These are phyloP conservation scores for Hymenoscyphus occultus DNA, from an alignment of 2,329 filamentous ascomycete species.

Conservation along the genomic window DNA sequence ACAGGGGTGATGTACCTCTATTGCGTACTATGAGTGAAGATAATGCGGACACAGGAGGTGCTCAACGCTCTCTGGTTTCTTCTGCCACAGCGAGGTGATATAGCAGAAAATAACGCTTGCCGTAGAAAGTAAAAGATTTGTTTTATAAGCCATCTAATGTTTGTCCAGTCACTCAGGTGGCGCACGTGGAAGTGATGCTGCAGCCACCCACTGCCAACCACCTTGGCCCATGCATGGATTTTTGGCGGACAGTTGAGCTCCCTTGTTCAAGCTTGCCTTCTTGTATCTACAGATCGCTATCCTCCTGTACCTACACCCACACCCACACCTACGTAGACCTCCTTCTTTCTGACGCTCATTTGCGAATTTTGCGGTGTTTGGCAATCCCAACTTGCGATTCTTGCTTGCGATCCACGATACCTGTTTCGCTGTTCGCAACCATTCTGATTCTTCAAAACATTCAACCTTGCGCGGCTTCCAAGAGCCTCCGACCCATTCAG, in stretches of 20 bases:
- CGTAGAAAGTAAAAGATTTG: too few relatives aligned
- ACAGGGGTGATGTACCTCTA: not conserved
- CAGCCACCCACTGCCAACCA: too few relatives aligned
- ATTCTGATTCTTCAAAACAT: not conserved
- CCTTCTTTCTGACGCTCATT: not conserved
- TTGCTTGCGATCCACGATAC: not conserved
- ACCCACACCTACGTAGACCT: not conserved
- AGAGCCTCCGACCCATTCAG: slow-evolving; percentile 16
- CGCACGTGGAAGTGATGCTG: not conserved
- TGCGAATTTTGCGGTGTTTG: not conserved
- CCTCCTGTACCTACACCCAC: not conserved
- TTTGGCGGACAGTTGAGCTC: not conserved
- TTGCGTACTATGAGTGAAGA: too few relatives aligned
- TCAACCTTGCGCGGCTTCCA: slow-evolving; percentile 7
- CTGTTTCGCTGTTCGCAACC: not conserved
- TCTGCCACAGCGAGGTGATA: not conserved
- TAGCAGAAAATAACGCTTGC: not conserved
- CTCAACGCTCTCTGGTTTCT: not conserved
- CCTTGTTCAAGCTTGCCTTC: not conserved
- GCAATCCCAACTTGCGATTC: not conserved
- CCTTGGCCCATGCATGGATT: not conserved
- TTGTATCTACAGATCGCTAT: not conserved
- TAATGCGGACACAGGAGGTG: too few relatives aligned
- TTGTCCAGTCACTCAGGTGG: too few relatives aligned
- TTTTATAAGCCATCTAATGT: too few relatives aligned